Conservation (phyloP, 2,329 filamentous ascomycete species). For the Aspergillus pseudonomiae region DNA sequence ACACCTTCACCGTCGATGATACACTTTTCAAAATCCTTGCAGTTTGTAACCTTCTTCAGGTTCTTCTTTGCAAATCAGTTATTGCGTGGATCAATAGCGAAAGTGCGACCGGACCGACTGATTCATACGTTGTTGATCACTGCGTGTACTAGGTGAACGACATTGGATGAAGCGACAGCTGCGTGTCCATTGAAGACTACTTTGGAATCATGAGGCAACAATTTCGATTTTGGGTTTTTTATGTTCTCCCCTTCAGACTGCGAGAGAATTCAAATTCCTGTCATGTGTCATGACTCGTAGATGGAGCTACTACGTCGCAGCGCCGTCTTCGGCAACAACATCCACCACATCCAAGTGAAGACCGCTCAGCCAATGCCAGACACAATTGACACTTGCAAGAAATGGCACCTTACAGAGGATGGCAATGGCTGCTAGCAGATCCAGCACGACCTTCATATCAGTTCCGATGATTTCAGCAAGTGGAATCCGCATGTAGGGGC, state of each 20-base stretch:
- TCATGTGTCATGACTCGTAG: conserved; percentile 8
- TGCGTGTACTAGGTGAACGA: conserved; percentile 17
- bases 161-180: conserved; percentile 15
- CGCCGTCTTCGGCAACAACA: background rate
- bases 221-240: background rate
- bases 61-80: background rate
- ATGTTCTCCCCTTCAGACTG: background rate
- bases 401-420: too few relatives aligned
- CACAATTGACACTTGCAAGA: too few relatives aligned
- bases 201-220: conserved; percentile 12
- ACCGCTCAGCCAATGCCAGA: too few relatives aligned
- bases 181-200: conserved; percentile 8
- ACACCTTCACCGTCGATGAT: background rate
- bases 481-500: too few relatives aligned
- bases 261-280: background rate
- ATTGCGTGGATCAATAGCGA: conserved; percentile 4
- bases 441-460: too few relatives aligned
- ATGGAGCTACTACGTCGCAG: conserved; percentile 16
- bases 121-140: conserved; percentile 9
- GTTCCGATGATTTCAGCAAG: too few relatives aligned
- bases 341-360: background rate
- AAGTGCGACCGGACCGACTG: conserved; percentile 11
- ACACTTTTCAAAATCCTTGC: background rate
- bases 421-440: too few relatives aligned
- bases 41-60: background rate